phyloP scores from a whole-genome alignment of 169 alveolate species.

The Plasmodium inui region DNA sequence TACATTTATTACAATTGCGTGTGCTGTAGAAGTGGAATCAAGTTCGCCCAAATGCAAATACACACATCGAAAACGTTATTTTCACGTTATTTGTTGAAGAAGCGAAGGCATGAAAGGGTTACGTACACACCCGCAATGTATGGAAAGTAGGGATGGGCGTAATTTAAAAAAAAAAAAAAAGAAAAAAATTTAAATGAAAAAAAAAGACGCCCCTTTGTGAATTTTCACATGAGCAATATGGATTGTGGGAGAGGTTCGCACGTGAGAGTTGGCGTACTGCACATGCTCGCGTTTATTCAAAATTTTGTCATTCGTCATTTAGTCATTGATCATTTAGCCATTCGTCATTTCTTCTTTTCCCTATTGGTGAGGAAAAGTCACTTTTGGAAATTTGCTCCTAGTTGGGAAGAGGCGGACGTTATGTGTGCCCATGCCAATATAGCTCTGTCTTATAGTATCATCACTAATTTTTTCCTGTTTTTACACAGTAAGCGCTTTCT shows the following conservation, averaged over 20 bases:
- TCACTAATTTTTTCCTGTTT: not conserved
- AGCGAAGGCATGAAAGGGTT: not conserved
- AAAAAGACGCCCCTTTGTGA: not conserved
- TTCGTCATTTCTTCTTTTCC: not conserved
- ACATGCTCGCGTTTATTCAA: not conserved
- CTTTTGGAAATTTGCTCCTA: not conserved
- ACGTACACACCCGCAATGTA: not conserved
- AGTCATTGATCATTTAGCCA: not conserved
- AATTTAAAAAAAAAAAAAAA: not conserved
- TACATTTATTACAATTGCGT: not conserved
- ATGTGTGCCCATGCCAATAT: not conserved
- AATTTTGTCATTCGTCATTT: not conserved
- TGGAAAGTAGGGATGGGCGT: not conserved
- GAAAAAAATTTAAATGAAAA: not conserved
- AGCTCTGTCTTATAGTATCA: not conserved
- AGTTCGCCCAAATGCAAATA: not conserved
- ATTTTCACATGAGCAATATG: not conserved
- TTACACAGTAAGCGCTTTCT: not conserved
- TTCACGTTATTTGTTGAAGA: not conserved
- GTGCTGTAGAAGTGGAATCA: not conserved
- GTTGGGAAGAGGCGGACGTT: not conserved
- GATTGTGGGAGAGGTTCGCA: not conserved
- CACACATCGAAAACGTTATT: not conserved
- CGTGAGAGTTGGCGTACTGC: not conserved
- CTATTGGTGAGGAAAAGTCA: not conserved